These are phyloP conservation scores for Pisolithus microcarpus DNA, from an alignment of 768 basidiomycete genomes.

Conservation along the genomic window DNA sequence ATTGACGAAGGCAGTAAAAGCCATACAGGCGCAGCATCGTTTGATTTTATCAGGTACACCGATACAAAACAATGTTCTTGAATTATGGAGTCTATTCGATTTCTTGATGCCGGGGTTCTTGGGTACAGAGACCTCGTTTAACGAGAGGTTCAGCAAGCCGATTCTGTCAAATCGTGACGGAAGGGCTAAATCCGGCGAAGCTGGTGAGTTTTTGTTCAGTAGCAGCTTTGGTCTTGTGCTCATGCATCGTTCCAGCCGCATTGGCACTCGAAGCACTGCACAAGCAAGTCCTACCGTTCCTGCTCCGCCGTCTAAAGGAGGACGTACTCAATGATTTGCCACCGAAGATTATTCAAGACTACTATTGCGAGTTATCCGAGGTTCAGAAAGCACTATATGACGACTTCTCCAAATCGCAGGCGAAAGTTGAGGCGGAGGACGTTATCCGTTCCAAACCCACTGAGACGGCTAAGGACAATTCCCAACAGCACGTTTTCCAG, in stretches of 20 bases:
- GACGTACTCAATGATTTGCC: conserved; percentile 93
- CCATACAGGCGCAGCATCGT: conserved; percentile 83
- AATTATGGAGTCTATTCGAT: conserved; percentile 98
- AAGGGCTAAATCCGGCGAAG: conserved; percentile 90
- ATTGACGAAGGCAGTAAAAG: conserved; percentile 92
- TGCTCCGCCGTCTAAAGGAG: conserved; percentile 93
- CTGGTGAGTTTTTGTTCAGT: conserved; percentile 50
- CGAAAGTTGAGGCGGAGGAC: conserved; percentile 54
- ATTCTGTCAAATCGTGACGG: conserved; percentile 93
- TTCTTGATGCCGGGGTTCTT: conserved; percentile 99
- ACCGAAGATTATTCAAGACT: conserved; percentile 99
- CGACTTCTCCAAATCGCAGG: conserved; percentile 80
- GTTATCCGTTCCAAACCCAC: conserved; percentile 45
- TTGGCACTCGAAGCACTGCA: conserved; percentile 92
- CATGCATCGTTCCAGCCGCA: conserved; percentile 54
- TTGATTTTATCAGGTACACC: conserved; percentile 95
- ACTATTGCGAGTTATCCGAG: conserved; percentile 95
- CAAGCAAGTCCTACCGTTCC: conserved; percentile 98
- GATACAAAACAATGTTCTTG: conserved; percentile 97
- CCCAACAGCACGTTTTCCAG: conserved; percentile 90
- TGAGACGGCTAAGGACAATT: conserved; percentile 31
- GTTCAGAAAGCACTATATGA: conserved; percentile 93
- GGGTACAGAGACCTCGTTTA: conserved; percentile 91
- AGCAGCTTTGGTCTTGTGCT: conserved; percentile 1
- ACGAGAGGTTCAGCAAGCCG: conserved; percentile 92